These are phyloP conservation scores for Triticum aestivum DNA, from an alignment of 176 grass and related monocot genomes.

Conservation along the genomic window IWGSC_CS_RefSeq_v2.1 NC_057808.1:542684277-542684776, in stretches of 20 bases:
- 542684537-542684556: slow-evolving; percentile 94
- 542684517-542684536: slow-evolving; percentile 94
- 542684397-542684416: neutral
- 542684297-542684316: slow-evolving; percentile 92
- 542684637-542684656: neutral
- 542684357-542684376: slow-evolving; percentile 89
- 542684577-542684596: slow-evolving; percentile 98
- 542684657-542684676: neutral
- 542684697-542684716: neutral
- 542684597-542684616: slow-evolving; percentile 94
- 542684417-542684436: neutral
- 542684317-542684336: slow-evolving; percentile 95
- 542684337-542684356: slow-evolving; percentile 97
- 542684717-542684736: slow-evolving; percentile 34
- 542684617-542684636: slow-evolving; percentile 98
- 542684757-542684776: slow-evolving; percentile 96
- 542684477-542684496: neutral
- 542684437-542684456: neutral
- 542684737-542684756: slow-evolving; percentile 94
- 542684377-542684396: slow-evolving; percentile 94
- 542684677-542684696: neutral
- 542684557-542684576: slow-evolving; percentile 93
- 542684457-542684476: neutral
- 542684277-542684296: slow-evolving; percentile 91
- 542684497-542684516: slow-evolving; percentile 64